These are phyloP conservation scores for Pythium dissimile DNA, from an alignment of 352 stramenopile genomes.

Conservation along the genomic window DNA sequence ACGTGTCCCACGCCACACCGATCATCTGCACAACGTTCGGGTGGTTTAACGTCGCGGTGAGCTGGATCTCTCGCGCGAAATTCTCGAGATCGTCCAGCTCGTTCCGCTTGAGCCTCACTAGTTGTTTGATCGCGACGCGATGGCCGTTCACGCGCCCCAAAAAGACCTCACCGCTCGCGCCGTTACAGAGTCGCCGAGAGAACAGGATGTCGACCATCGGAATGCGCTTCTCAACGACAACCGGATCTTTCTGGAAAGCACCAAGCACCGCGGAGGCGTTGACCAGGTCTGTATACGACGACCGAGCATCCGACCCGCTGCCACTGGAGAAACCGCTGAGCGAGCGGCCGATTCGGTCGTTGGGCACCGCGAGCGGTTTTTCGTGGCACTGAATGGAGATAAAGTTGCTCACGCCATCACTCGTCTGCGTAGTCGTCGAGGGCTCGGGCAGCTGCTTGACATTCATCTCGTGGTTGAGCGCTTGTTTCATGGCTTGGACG, in stretches of 20 bases:
- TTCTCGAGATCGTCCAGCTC: slow-evolving; percentile 47
- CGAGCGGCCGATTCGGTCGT: not conserved
- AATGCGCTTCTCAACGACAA: slow-evolving; percentile 40
- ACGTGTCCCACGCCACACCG: slow-evolving; percentile 58
- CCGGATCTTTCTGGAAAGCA: slow-evolving; percentile 46
- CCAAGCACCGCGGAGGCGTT: slow-evolving; percentile 42
- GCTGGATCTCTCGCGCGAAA: slow-evolving; percentile 52
- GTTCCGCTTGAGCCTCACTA: slow-evolving; percentile 34
- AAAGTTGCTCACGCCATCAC: slow-evolving; percentile 7
- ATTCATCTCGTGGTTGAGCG: not conserved
- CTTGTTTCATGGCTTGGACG: not conserved
- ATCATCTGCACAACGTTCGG: slow-evolving; percentile 54
- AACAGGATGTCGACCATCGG: slow-evolving; percentile 51
- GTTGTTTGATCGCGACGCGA: slow-evolving; percentile 46
- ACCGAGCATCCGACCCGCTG: not conserved
- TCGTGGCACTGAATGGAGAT: slow-evolving; percentile 1
- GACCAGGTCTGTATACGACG: slow-evolving; percentile 43
- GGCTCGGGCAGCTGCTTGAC: not conserved
- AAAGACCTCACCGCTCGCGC: slow-evolving; percentile 40
- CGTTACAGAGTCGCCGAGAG: slow-evolving; percentile 31
- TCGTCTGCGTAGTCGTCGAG: not conserved
- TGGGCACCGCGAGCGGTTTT: not conserved
- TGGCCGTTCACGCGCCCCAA: slow-evolving; percentile 29
- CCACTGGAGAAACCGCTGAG: slow-evolving; percentile 1
- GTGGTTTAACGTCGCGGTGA: slow-evolving; percentile 47